Evolutionary conservation across 306 rosid species (phyloP).

Genomic region (Inga oerstediana): DNA sequence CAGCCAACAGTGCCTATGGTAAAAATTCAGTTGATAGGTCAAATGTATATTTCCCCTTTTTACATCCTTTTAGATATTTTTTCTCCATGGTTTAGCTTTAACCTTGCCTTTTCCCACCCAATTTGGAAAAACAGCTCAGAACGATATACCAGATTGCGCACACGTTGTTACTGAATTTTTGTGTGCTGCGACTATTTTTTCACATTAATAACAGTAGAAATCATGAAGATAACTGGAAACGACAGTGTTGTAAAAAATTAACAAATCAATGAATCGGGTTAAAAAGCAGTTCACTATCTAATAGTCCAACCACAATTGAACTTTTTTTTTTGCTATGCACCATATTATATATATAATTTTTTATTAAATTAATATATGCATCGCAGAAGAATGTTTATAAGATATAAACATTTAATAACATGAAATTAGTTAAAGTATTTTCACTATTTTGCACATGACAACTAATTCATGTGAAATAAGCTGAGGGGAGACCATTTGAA

Average conservation of each 20-base stretch:
- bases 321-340: background rate
- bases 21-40: constrained; percentile 18
- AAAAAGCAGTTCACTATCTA: background rate
- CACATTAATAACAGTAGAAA: constrained; percentile 10
- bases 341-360: background rate
- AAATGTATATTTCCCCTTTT: constrained; percentile 1
- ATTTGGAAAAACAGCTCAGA: constrained; percentile 16
- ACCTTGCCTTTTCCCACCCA: constrained; percentile 1
- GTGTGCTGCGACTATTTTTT: constrained; percentile 22
- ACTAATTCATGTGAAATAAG: background rate
- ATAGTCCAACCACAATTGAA: background rate
- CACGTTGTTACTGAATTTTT: constrained; percentile 26
- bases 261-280: background rate
- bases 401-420: background rate
- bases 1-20: constrained; percentile 84
- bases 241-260: background rate
- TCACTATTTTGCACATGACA: background rate
- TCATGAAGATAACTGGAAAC: background rate
- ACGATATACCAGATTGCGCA: constrained; percentile 3
- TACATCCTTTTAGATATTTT: constrained; percentile 4
- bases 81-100: constrained; percentile 9
- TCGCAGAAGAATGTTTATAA: background rate
- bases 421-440: background rate
- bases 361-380: background rate
- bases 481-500: background rate